Percentiles rank a stretch among this genome's conserved stretches.
phyloP scores from a whole-genome alignment of 2,329 filamentous ascomycete species.

The Trichoderma endophyticum region DNA sequence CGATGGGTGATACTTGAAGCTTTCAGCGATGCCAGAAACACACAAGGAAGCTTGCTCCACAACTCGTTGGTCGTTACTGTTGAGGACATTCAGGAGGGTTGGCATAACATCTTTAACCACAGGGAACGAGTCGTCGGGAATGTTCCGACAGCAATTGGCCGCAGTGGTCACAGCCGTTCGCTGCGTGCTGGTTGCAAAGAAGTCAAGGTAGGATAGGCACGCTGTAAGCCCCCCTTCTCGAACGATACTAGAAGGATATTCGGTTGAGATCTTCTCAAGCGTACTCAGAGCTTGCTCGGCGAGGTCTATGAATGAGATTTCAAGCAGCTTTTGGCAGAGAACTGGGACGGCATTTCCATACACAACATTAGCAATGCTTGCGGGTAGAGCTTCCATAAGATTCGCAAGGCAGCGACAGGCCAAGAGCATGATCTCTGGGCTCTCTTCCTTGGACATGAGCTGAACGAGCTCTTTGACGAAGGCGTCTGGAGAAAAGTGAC shows the following conservation, averaged over 20 bases:
- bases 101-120: slow-evolving; percentile 96
- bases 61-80: slow-evolving; percentile 91
- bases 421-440: slow-evolving; percentile 94
- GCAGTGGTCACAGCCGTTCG: slow-evolving; percentile 95
- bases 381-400: slow-evolving; percentile 92
- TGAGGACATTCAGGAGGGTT: slow-evolving; percentile 82
- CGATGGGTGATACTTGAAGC: slow-evolving; percentile 82
- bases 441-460: slow-evolving; percentile 93
- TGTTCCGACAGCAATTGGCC: slow-evolving; percentile 96
- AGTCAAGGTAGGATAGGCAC: slow-evolving; percentile 94
- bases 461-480: slow-evolving; percentile 92
- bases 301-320: slow-evolving; percentile 95
- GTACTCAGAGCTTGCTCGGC: slow-evolving; percentile 97
- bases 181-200: slow-evolving; percentile 96
- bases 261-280: slow-evolving; percentile 93
- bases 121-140: slow-evolving; percentile 87
- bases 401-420: slow-evolving; percentile 95
- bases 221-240: slow-evolving; percentile 92
- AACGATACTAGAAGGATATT: slow-evolving; percentile 93
- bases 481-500: slow-evolving; percentile 89
- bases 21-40: slow-evolving; percentile 93
- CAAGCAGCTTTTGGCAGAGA: slow-evolving; percentile 88
- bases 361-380: slow-evolving; percentile 90
- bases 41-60: slow-evolving; percentile 96
- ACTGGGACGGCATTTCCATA: slow-evolving; percentile 96